Evolutionary conservation across 2,329 filamentous ascomycete genomes (phyloP).

Genomic region (Malbranchea cinnamomea): DNA sequence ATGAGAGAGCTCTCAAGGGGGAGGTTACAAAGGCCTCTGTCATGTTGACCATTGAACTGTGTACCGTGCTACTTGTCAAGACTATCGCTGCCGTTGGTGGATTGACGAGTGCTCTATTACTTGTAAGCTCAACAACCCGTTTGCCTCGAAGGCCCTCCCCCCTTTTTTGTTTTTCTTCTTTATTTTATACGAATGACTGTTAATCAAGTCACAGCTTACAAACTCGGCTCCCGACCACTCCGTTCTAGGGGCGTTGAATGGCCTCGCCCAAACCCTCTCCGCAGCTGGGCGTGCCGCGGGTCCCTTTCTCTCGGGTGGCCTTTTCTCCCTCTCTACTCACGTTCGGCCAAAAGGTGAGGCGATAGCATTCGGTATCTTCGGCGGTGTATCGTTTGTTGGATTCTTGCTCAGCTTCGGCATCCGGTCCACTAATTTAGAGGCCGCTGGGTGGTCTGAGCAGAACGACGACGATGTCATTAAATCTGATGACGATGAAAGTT

Average conservation of each 20-base stretch:
- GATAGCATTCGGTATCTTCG: conserved; percentile 76
- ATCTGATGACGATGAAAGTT: conserved; percentile 31
- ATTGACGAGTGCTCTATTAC: conserved; percentile 70
- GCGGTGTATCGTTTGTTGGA: conserved; percentile 63
- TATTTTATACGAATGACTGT: conserved; percentile 1
- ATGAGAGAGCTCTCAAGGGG: conserved; percentile 41
- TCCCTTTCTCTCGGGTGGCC: conserved; percentile 70
- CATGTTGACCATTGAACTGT: conserved; percentile 72
- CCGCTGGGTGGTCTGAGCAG: conserved; percentile 37
- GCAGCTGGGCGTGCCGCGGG: conserved; percentile 79
- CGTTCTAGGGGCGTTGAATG: conserved; percentile 79
- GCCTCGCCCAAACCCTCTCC: conserved; percentile 82
- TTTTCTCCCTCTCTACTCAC: conserved; percentile 66
- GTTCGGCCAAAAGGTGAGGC: conserved; percentile 69
- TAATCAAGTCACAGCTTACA: conserved; percentile 51
- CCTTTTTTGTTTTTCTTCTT: not conserved
- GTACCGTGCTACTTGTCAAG: conserved; percentile 66
- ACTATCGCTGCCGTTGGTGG: conserved; percentile 83
- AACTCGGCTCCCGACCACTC: conserved; percentile 80
- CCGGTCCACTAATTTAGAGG: conserved; percentile 44
- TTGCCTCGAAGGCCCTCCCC: not conserved
- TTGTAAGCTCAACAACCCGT: conserved; percentile 52
- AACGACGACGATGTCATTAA: conserved; percentile 28
- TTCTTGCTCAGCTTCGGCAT: conserved; percentile 71
- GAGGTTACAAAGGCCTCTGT: conserved; percentile 44